Percentiles rank a stretch among this genome's conserved stretches.
Conservation (phyloP, 2,329 filamentous ascomycete genomes). For the Verticillium tricorpus region DNA sequence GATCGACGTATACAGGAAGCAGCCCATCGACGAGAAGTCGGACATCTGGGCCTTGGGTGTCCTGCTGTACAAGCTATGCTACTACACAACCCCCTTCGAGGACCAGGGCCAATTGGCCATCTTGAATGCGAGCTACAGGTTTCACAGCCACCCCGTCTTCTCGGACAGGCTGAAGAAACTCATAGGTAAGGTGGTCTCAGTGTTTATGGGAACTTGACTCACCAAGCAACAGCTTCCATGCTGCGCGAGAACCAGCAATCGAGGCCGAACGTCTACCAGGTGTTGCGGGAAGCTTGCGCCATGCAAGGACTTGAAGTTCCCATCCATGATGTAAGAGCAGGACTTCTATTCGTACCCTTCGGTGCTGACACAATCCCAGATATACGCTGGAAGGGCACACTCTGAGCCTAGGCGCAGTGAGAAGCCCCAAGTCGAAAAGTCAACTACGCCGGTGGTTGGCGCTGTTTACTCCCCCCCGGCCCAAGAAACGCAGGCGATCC, state of each 20-base stretch:
- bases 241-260: slow-evolving; percentile 73
- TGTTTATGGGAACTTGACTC: slow-evolving; percentile 9
- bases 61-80: slow-evolving; percentile 94
- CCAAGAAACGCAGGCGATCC: slow-evolving; percentile 67
- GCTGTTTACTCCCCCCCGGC: slow-evolving; percentile 75
- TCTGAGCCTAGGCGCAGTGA: slow-evolving; percentile 53
- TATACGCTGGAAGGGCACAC: slow-evolving; percentile 61
- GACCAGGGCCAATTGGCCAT: slow-evolving; percentile 97
- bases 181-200: slow-evolving; percentile 57
- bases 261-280: slow-evolving; percentile 91
- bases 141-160: slow-evolving; percentile 81
- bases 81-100: slow-evolving; percentile 98
- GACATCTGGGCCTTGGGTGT: slow-evolving; percentile 98
- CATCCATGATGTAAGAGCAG: slow-evolving; percentile 72
- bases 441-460: slow-evolving; percentile 62
- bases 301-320: slow-evolving; percentile 87
- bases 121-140: slow-evolving; percentile 90
- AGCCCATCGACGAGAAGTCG: slow-evolving; percentile 96
- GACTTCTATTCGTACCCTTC: slow-evolving; percentile 12
- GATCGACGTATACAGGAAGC: slow-evolving; percentile 96
- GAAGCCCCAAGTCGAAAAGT: slow-evolving; percentile 50
- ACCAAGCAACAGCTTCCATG: slow-evolving; percentile 66
- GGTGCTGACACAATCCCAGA: slow-evolving; percentile 43
- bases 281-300: slow-evolving; percentile 76
- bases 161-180: slow-evolving; percentile 85